These are phyloP conservation scores for Mycena haematopus DNA, from an alignment of 768 basidiomycete genomes.

Conservation along the genomic window DNA sequence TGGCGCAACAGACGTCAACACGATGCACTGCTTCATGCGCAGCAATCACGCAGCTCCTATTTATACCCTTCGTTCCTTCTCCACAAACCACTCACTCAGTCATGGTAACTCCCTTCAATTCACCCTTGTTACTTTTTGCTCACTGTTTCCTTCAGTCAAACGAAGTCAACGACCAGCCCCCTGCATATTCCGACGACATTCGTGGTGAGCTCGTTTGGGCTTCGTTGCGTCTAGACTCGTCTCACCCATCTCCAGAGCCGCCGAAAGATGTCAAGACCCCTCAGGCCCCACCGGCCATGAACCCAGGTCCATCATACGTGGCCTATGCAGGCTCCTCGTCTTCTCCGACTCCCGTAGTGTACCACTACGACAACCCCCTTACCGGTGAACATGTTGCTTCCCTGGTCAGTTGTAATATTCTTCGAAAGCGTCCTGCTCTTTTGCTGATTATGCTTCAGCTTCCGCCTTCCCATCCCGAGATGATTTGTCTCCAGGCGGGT, in stretches of 20 bases:
- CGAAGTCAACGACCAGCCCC: slow-evolving; percentile 47
- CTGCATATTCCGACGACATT: slow-evolving; percentile 52
- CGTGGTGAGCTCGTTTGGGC: slow-evolving; percentile 11
- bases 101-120: slow-evolving; percentile 6
- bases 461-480: slow-evolving; percentile 82
- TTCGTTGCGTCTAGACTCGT: neutral
- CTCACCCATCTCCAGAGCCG: slow-evolving; percentile 12
- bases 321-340: slow-evolving; percentile 32
- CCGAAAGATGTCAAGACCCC: slow-evolving; percentile 27
- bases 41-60: slow-evolving; percentile 5
- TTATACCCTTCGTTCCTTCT: slow-evolving; percentile 1
- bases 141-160: slow-evolving; percentile 14
- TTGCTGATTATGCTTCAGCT: slow-evolving; percentile 35
- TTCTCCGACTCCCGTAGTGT: slow-evolving; percentile 49
- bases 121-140: neutral
- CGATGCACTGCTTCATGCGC: slow-evolving; percentile 3
- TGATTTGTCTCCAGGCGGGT: slow-evolving; percentile 84
- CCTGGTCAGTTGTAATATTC: slow-evolving; percentile 30
- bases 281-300: slow-evolving; percentile 9
- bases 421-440: neutral
- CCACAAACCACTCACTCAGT: slow-evolving; percentile 13
- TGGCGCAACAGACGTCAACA: neutral
- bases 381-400: slow-evolving; percentile 67
- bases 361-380: slow-evolving; percentile 69
- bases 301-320: slow-evolving; percentile 31